Evolutionary conservation across 495 filamentous ascomycete genomes (phyloP).

Genomic region (Trichoderma virens): DNA sequence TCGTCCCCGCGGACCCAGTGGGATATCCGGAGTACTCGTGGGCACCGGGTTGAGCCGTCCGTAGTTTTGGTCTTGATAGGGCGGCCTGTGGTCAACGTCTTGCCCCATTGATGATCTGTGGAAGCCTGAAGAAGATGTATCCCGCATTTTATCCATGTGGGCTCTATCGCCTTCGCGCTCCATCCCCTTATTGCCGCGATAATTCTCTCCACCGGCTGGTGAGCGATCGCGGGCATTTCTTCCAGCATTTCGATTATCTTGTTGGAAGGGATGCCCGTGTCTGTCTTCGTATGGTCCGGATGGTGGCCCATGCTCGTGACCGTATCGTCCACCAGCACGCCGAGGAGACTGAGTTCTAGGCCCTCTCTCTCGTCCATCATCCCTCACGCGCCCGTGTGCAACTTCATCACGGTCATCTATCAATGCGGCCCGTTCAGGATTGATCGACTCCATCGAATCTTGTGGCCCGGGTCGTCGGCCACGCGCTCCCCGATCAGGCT

Average conservation of each 20-base stretch:
- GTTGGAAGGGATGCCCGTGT: slow-evolving; percentile 28
- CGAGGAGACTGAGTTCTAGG: slow-evolving; percentile 46
- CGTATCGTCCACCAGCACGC: slow-evolving; percentile 31
- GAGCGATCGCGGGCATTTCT: slow-evolving; percentile 29
- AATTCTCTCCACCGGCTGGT: slow-evolving; percentile 16
- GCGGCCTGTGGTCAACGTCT: slow-evolving; percentile 47
- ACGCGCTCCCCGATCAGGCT: slow-evolving; percentile 17
- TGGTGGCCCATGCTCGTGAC: slow-evolving; percentile 24
- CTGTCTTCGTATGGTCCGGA: slow-evolving; percentile 42
- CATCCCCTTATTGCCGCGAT: slow-evolving; percentile 16
- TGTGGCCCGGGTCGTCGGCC: slow-evolving; percentile 14
- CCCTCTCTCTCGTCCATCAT: slow-evolving; percentile 38
- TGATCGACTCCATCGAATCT: slow-evolving; percentile 31
- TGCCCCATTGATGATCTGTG: slow-evolving; percentile 25
- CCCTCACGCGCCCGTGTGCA: slow-evolving; percentile 31
- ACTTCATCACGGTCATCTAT: slow-evolving; percentile 34
- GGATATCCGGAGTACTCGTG: slow-evolving; percentile 42
- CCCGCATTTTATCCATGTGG: slow-evolving; percentile 26
- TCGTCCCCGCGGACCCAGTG: slow-evolving; percentile 61
- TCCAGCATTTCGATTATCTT: slow-evolving; percentile 27
- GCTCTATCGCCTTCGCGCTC: slow-evolving; percentile 32
- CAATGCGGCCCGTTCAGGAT: slow-evolving; percentile 51
- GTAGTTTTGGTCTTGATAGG: slow-evolving; percentile 55
- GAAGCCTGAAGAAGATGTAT: slow-evolving; percentile 24
- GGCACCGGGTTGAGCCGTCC: slow-evolving; percentile 49